Evolutionary conservation across 2,329 filamentous ascomycete species (phyloP), one percentile per base, ranked within the genome.

Genomic region (Juglanconis sp.): DNA sequence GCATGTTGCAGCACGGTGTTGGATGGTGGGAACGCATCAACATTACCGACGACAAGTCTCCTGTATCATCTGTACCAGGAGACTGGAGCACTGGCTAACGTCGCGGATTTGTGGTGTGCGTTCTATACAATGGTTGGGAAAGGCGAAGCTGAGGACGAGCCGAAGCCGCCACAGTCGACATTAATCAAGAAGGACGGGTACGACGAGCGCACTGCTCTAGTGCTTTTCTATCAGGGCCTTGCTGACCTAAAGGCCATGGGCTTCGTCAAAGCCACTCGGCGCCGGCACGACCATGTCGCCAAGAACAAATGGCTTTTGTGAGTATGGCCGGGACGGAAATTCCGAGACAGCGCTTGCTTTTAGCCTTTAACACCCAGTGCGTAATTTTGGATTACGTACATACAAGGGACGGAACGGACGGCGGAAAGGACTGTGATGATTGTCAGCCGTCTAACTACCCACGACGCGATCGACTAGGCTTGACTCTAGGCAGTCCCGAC

Each of bases 231-330:
- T 73, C 84, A 87, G 63, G 90, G 85, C 5, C 74, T 98, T 64
- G 91, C 94, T 0, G 95, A 99, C 73, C 74, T 99, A 71, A 89
- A 88, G 72, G 85, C 88, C 57, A 80, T 99, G 68, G 95, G 95
- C 7, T 89, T 97, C 75, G 83, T 98, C 63, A 97, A 95, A 77
- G 82, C 84, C 63, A 98, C 89, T 70, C 90, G 89, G 75, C 96
- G 93, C 80, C 96, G 96, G 80, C 86, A 87, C 31, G 95, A 98
- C 72, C 94, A 98, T 75, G 79, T 98, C 66, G 88, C 91, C 44
- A 98, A 97, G 78, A 81, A 92, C 86, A 92, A 90, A 72, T 95
- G 94, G 67, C 77, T 95, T 63, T 85, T 62, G 72, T 70, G 58
- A 60, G 42, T 60, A 34, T 47, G 48, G n/a, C 24, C 31, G 34